Evolutionary conservation across 2,329 filamentous ascomycete species (phyloP).

Genomic region (Cryphonectria naterciae): DNA sequence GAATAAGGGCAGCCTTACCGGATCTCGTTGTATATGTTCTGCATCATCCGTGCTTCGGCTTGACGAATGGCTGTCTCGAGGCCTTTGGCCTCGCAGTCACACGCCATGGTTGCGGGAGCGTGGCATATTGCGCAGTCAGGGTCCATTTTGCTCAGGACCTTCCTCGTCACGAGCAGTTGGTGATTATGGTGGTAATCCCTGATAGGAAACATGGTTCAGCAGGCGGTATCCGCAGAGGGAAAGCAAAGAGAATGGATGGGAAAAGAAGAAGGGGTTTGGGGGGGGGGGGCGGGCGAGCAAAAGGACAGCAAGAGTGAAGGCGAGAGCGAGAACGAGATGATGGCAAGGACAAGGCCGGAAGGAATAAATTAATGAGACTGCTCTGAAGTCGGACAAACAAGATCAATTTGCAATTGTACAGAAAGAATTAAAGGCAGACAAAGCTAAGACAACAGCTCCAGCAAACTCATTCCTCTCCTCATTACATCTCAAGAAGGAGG

Average conservation of each 20-base stretch:
- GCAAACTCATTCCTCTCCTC: constrained; percentile 40
- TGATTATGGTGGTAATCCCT: constrained; percentile 23
- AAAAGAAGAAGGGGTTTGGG: constrained; percentile 26
- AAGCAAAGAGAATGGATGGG: constrained; percentile 34
- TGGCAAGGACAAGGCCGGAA: background rate
- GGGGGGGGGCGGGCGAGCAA: constrained; percentile 27
- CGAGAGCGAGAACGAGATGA: background rate
- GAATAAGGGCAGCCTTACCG: constrained; percentile 50
- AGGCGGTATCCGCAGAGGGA: constrained; percentile 37
- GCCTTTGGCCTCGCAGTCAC: constrained; percentile 69
- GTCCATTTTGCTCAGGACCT: constrained; percentile 65
- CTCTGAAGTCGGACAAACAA: constrained; percentile 28
- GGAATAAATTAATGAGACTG: constrained; percentile 23
- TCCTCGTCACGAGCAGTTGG: constrained; percentile 48
- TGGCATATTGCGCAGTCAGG: constrained; percentile 71
- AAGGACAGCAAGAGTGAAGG: too few relatives aligned
- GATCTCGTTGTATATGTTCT: constrained; percentile 64
- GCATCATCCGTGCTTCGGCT: constrained; percentile 67
- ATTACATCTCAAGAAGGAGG: constrained; percentile 33
- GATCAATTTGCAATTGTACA: constrained; percentile 36
- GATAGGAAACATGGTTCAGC: constrained; percentile 29
- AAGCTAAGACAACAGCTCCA: constrained; percentile 38
- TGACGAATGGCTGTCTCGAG: constrained; percentile 66
- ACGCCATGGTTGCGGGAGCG: constrained; percentile 60
- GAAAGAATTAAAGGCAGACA: constrained; percentile 31